These are phyloP conservation scores for Vigna reflexopilosa DNA, from an alignment of 306 rosid species.

Conservation along the genomic window DNA sequence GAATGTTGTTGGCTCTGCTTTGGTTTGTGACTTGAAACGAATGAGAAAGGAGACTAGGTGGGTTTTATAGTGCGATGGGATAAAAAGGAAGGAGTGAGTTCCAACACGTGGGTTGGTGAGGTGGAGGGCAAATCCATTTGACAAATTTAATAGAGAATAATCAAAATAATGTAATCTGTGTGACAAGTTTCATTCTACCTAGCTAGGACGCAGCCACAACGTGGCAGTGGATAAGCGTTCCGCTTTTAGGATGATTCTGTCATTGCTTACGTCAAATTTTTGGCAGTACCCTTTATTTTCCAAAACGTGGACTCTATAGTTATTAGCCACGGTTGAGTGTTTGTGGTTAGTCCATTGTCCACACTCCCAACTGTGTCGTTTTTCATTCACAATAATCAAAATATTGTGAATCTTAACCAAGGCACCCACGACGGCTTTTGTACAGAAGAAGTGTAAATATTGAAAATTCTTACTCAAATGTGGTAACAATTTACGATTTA, in stretches of 20 bases:
- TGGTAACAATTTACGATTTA: too few relatives aligned
- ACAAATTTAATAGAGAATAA: too few relatives aligned
- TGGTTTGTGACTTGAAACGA: conserved; percentile 26
- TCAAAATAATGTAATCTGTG: neutral
- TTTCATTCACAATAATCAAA: too few relatives aligned
- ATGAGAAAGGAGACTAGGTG: neutral
- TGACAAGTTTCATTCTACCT: neutral
- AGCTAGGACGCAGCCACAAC: conserved; percentile 47
- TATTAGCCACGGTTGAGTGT: conserved; percentile 48
- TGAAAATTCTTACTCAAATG: too few relatives aligned
- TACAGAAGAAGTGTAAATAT: too few relatives aligned
- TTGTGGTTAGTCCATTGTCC: neutral
- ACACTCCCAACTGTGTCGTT: neutral
- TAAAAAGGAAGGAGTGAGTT: neutral
- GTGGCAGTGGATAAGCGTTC: conserved; percentile 33
- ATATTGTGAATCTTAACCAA: neutral
- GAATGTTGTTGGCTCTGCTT: neutral
- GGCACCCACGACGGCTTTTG: too few relatives aligned
- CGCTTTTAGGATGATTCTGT: conserved; percentile 38
- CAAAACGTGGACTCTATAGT: conserved; percentile 27
- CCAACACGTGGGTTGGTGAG: conserved; percentile 54
- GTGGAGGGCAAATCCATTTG: conserved; percentile 28
- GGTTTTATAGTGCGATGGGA: conserved; percentile 36
- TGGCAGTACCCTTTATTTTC: neutral
- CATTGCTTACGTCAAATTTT: conserved; percentile 69